phyloP scores from a whole-genome alignment of 306 rosid genomes.

The Quercus cerris region DNA sequence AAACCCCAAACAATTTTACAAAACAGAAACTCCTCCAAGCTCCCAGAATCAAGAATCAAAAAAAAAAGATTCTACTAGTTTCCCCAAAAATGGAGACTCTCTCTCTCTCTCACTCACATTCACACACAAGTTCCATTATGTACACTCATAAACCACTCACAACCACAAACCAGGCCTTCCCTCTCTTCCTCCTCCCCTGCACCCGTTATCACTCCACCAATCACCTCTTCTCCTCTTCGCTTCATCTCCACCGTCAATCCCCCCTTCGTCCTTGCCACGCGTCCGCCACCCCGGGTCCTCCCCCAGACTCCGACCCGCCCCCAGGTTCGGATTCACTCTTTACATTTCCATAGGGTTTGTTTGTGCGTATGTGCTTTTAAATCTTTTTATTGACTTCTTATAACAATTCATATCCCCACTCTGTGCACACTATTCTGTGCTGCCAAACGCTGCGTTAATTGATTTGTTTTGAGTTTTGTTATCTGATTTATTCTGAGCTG shows the following conservation, averaged over 20 bases:
- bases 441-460: no score
- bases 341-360: not conserved
- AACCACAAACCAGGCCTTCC: not conserved
- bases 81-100: constrained; percentile 34
- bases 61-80: not conserved
- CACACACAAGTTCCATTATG: not conserved
- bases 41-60: not conserved
- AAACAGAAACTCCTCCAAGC: not conserved
- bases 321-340: constrained; percentile 14
- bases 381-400: no score
- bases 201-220: not conserved
- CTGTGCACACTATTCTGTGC: no score
- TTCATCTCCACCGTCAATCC: constrained; percentile 25
- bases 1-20: no score
- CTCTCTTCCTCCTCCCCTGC: constrained; percentile 16
- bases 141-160: not conserved
- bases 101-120: constrained; percentile 1
- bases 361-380: not conserved
- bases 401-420: no score
- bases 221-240: constrained; percentile 18
- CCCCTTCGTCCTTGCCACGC: constrained; percentile 40
- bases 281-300: constrained; percentile 35
- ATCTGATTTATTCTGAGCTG: no score
- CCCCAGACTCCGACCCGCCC: constrained; percentile 48
- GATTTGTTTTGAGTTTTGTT: no score